phyloP scores from a whole-genome alignment of 768 basidiomycete species.

The Suillus luteus region DNA sequence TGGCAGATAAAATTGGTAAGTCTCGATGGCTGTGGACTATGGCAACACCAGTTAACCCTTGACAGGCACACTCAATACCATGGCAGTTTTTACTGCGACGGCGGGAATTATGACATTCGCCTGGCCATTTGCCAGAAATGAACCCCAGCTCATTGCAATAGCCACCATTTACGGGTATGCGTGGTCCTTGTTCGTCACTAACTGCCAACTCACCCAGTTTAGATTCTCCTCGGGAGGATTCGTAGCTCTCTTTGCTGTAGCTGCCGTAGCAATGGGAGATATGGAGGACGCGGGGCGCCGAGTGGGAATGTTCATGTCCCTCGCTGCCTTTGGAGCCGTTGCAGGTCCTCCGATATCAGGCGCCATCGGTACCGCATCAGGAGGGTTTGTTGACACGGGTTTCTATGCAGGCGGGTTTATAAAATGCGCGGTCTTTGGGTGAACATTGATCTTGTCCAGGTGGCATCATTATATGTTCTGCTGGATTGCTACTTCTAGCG shows the following conservation, averaged over 20 bases:
- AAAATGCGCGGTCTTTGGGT: neutral
- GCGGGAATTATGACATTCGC: constrained; percentile 62
- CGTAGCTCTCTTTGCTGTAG: constrained; percentile 55
- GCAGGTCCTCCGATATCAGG: constrained; percentile 76
- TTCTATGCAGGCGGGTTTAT: constrained; percentile 43
- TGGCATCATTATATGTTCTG: constrained; percentile 42
- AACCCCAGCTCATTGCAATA: constrained; percentile 50
- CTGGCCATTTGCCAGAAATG: constrained; percentile 65
- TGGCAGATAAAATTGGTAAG: constrained; percentile 58
- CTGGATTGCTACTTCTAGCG: constrained; percentile 41
- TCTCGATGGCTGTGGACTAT: neutral
- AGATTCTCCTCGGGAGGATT: constrained; percentile 67
- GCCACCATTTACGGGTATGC: constrained; percentile 64
- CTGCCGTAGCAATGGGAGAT: constrained; percentile 62
- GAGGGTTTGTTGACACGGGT: constrained; percentile 40
- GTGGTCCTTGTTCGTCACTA: constrained; percentile 18
- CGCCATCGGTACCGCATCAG: constrained; percentile 56
- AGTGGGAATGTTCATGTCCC: constrained; percentile 63
- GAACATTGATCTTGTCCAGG: constrained; percentile 25
- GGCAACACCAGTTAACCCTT: neutral
- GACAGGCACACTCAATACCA: constrained; percentile 65
- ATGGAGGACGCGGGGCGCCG: constrained; percentile 64
- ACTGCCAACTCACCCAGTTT: neutral
- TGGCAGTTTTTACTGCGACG: constrained; percentile 60
- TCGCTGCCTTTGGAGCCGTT: constrained; percentile 62